Evolutionary conservation across 495 filamentous ascomycete genomes (phyloP).

Genomic region (Daldinia vernicosa): DNA sequence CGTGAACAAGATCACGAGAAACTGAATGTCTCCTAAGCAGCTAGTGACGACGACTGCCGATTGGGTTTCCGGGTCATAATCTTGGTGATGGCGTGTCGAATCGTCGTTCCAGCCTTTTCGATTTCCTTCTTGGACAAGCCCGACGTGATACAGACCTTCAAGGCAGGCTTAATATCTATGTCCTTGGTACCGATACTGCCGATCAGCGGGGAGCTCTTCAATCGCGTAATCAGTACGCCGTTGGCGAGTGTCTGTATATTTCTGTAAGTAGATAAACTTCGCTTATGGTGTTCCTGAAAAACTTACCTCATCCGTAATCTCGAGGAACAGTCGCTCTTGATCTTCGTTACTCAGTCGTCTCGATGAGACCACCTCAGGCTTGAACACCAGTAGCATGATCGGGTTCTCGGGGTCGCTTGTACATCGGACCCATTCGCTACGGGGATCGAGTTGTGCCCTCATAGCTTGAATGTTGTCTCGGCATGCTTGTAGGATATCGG

Average conservation of each 20-base stretch:
- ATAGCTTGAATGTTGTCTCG: conserved; percentile 84
- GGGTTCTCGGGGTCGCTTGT: conserved; percentile 87
- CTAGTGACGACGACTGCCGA: conserved; percentile 39
- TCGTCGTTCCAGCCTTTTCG: conserved; percentile 86
- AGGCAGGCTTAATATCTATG: conserved; percentile 73
- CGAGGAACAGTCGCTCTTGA: conserved; percentile 86
- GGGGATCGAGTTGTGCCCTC: conserved; percentile 86
- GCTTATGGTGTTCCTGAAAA: not conserved
- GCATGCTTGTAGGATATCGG: conserved; percentile 76
- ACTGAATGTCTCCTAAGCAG: conserved; percentile 39
- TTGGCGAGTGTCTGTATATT: conserved; percentile 72
- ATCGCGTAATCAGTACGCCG: conserved; percentile 83
- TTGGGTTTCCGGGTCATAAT: conserved; percentile 67
- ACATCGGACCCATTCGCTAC: conserved; percentile 90
- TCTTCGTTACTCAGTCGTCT: conserved; percentile 73
- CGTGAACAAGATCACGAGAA: conserved; percentile 21
- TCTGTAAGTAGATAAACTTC: conserved; percentile 19
- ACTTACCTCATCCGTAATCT: conserved; percentile 91
- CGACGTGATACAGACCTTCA: conserved; percentile 90
- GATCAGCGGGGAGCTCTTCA: conserved; percentile 78
- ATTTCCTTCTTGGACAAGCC: conserved; percentile 92
- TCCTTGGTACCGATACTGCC: conserved; percentile 64
- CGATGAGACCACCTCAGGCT: conserved; percentile 79
- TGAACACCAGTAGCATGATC: conserved; percentile 83
- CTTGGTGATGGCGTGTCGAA: conserved; percentile 94